Conservation (phyloP, 768 basidiomycete species). For the Leccinum arenicola region DNA sequence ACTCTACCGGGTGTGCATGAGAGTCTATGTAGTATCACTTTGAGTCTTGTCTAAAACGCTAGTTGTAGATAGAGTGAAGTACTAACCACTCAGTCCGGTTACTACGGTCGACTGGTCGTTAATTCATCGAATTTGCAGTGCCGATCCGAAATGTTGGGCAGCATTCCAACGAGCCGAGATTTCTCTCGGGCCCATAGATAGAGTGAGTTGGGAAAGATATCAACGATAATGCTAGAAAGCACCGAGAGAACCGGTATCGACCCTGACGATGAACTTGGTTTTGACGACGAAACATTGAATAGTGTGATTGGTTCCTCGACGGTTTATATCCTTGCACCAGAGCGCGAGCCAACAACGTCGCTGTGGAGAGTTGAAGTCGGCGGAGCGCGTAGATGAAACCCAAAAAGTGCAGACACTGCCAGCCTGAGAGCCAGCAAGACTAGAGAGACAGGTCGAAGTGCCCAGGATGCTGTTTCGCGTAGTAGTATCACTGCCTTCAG, state of each 20-base stretch:
- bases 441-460: not conserved
- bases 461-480: not conserved
- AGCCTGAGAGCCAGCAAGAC: not conserved
- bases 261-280: conserved; percentile 40
- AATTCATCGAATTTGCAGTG: conserved; percentile 47
- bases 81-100: conserved; percentile 70
- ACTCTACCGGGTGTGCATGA: conserved; percentile 63
- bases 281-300: conserved; percentile 65
- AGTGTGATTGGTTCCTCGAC: conserved; percentile 53
- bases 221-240: conserved; percentile 18
- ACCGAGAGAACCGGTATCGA: conserved; percentile 56
- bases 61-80: not conserved
- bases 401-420: conserved; percentile 8
- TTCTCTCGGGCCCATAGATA: conserved; percentile 33
- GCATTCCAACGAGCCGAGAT: conserved; percentile 40
- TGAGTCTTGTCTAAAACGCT: no score
- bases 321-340: conserved; percentile 56
- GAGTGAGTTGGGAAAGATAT: conserved; percentile 2
- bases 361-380: conserved; percentile 19
- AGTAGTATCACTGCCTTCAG: not conserved
- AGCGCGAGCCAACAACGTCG: conserved; percentile 64
- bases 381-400: not conserved
- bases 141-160: conserved; percentile 19
- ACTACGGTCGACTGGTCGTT: conserved; percentile 58
- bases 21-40: conserved; percentile 47